These are phyloP conservation scores for Mucor racemosus DNA, from an alignment of 371 early-diverging fungal species.

Conservation along the genomic window DNA sequence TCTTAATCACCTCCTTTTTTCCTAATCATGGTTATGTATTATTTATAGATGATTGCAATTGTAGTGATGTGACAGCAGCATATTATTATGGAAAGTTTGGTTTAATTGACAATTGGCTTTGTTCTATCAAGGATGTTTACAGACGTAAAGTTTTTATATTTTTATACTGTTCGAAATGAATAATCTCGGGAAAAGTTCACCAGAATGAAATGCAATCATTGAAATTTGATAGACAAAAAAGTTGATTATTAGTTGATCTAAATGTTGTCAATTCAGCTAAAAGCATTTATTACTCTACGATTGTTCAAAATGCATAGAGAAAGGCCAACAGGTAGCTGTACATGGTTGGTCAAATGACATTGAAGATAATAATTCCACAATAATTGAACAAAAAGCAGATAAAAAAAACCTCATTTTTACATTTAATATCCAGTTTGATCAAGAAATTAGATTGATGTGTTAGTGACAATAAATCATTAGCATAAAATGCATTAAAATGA, in stretches of 20 bases:
- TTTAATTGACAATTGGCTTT: constrained; percentile 86
- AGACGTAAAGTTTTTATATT: constrained; percentile 19
- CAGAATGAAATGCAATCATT: constrained; percentile 52
- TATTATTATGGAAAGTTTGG: constrained; percentile 66
- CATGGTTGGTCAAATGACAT: constrained; percentile 88
- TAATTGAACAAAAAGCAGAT: neutral
- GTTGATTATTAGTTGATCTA: constrained; percentile 65
- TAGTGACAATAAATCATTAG: no score
- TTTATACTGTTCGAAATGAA: no score
- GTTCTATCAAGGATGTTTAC: constrained; percentile 80
- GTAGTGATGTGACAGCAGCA: constrained; percentile 85
- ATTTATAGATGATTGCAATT: constrained; percentile 74
- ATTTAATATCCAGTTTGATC: neutral
- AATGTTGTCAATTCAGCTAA: constrained; percentile 78
- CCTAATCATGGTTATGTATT: no score
- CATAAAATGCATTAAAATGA: neutral
- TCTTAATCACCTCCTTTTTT: no score
- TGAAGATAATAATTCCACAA: constrained; percentile 44
- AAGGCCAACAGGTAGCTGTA: constrained; percentile 76
- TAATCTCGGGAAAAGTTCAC: constrained; percentile 30
- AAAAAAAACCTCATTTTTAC: neutral
- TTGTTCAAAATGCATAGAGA: constrained; percentile 86
- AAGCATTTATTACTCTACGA: constrained; percentile 75
- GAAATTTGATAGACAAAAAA: constrained; percentile 42
- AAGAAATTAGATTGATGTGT: constrained; percentile 21